phyloP scores from a whole-genome alignment of 75 land plant species.

The Picea glauca region DNA sequence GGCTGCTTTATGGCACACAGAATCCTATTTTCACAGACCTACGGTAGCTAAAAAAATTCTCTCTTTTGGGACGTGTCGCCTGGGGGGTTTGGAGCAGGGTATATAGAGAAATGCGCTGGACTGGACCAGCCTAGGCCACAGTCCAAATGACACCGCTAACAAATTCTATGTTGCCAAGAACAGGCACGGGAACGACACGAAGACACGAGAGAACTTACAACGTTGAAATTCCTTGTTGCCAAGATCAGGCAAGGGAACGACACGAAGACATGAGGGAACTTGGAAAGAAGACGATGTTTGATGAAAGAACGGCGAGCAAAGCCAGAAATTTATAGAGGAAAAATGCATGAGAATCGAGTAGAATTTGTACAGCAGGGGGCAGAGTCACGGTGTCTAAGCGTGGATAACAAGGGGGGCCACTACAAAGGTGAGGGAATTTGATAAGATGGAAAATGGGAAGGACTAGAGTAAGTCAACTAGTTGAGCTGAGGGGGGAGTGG shows the following conservation, averaged over 20 bases:
- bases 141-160: background rate
- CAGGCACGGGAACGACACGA: background rate
- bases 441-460: background rate
- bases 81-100: too few species aligned
- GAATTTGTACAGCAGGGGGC: background rate
- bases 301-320: background rate
- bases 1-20: background rate
- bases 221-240: background rate
- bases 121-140: too few species aligned
- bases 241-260: background rate
- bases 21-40: background rate
- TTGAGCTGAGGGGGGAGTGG: background rate
- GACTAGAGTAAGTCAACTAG: background rate
- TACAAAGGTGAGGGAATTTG: background rate
- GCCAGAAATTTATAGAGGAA: background rate
- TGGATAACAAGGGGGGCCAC: background rate
- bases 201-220: background rate
- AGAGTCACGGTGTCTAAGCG: background rate
- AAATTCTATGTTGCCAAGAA: background rate
- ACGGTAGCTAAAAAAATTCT: too few species aligned
- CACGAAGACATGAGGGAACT: background rate
- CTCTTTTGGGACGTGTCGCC: too few species aligned
- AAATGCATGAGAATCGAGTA: background rate
- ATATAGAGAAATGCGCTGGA: too few species aligned
- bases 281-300: background rate